Conservation (phyloP, 2,329 filamentous ascomycete species). For the Rutstroemia sp. region DNA sequence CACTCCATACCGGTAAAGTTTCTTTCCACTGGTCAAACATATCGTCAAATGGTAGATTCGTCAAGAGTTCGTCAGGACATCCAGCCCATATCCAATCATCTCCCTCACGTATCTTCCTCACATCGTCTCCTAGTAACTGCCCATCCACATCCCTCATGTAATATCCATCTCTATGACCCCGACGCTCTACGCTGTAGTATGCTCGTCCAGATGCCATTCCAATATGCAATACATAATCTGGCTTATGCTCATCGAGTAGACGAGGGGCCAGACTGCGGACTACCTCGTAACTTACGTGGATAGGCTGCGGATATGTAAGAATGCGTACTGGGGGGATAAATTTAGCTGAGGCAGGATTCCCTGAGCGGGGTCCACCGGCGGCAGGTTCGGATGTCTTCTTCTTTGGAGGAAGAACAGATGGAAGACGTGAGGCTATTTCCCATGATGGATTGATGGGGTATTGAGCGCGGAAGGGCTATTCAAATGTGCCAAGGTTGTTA, state of each 20-base stretch:
- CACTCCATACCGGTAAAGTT: constrained; percentile 38
- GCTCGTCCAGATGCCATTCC: constrained; percentile 63
- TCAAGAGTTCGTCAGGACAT: constrained; percentile 47
- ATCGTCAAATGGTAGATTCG: constrained; percentile 50
- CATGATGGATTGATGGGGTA: constrained; percentile 73
- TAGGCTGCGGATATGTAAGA: constrained; percentile 54
- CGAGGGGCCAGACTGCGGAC: constrained; percentile 57
- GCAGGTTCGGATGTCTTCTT: constrained; percentile 23
- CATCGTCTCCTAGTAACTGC: constrained; percentile 41
- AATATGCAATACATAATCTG: constrained; percentile 68
- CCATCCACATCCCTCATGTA: constrained; percentile 62
- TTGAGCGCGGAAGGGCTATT: constrained; percentile 66
- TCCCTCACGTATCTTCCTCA: constrained; percentile 33
- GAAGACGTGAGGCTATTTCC: constrained; percentile 66
- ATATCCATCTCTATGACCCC: constrained; percentile 68
- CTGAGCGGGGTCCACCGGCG: not conserved
- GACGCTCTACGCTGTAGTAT: constrained; percentile 65
- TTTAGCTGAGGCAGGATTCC: constrained; percentile 28
- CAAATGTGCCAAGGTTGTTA: not conserved
- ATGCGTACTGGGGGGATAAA: constrained; percentile 47
- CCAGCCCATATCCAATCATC: constrained; percentile 47
- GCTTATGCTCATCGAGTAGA: constrained; percentile 36
- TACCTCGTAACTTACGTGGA: constrained; percentile 63
- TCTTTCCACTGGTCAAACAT: constrained; percentile 49
- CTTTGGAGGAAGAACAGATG: constrained; percentile 45